A percentile compares a stretch with the other conserved stretches of the same genome.
Evolutionary conservation across 345 rosid genomes (phyloP).

Genomic region (Diplotaxis tenuifolia): DNA sequence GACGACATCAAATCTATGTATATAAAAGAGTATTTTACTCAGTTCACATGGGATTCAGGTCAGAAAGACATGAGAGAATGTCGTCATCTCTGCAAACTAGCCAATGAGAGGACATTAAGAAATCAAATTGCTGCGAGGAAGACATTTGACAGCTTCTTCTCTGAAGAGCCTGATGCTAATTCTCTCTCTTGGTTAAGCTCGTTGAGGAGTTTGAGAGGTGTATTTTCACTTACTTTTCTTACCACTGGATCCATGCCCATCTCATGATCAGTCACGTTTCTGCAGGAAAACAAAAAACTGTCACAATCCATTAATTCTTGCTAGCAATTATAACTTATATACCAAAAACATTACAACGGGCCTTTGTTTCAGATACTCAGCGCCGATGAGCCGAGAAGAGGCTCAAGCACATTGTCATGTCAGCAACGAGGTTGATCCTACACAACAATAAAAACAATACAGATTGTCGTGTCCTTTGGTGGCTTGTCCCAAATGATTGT

Average conservation of each 20-base stretch:
- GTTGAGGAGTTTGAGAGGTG: conserved; percentile 89
- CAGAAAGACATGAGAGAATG: conserved; percentile 82
- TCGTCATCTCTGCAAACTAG: conserved; percentile 77
- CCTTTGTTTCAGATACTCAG: conserved; percentile 52
- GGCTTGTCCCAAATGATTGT: too few relatives aligned
- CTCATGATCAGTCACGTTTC: conserved; percentile 74
- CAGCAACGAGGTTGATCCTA: conserved; percentile 67
- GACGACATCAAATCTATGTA: too few relatives aligned
- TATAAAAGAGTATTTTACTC: too few relatives aligned
- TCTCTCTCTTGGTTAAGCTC: conserved; percentile 70
- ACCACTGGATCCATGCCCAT: conserved; percentile 82
- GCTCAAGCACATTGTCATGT: conserved; percentile 75
- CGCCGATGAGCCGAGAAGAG: conserved; percentile 71
- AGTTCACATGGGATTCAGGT: too few relatives aligned
- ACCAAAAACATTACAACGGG: neutral
- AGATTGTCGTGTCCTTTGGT: too few relatives aligned
- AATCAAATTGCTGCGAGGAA: conserved; percentile 61
- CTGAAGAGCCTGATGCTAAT: conserved; percentile 59
- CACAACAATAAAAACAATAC: neutral
- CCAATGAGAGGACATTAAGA: conserved; percentile 71
- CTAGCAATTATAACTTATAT: neutral
- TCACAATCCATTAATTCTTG: neutral
- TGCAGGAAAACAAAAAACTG: neutral
- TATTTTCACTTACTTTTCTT: conserved; percentile 85
- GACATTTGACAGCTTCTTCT: conserved; percentile 67